Evolutionary conservation across 179 eudicot species (phyloP), one percentile per base, ranked within the genome.

Genomic region (Gypsophila paniculata): DNA sequence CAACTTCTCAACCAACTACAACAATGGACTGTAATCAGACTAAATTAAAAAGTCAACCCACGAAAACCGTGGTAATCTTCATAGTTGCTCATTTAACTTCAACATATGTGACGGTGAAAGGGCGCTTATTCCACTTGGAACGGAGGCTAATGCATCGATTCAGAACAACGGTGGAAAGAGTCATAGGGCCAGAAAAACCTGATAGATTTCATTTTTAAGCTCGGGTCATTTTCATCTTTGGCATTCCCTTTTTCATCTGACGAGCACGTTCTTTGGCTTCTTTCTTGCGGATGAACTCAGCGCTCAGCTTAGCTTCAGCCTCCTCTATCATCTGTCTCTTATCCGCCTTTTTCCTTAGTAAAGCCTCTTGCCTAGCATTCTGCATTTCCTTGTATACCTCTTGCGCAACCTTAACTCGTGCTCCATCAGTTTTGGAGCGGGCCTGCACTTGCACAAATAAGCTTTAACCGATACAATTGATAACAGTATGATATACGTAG

Each of bases 201-300:
- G 36, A 68, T n/a, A 23, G 61, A 58, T 48, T 58, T 46, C 29
- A 62, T 34, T 25, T 46, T 79, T 82, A 85, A 70, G 81, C 91
- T 52, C 90, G 86, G 52, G 85, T 82, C 91, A 91, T 91, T 86
- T 93, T 93, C 74, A 88, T 80, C 80, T 89, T 93, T 25, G 96
- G 96, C 89, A 79, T 79, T 23, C 81, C 85, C 85, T 89, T 93
- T 85, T 93, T 93, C 86, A 88, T 72, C 79, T 93, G 97, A 52
- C 97, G 96, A 69, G 88, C 86, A 52, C 86, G 93, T n/a, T 91
- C 98, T 76, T 85, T 93, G 14, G 90, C 88, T 79, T 93, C 97
- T 84, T 67, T 91, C 86, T 82, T 93, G 78, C 90, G 93, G 74
- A 91, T 85, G 55, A 86, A 83, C 76, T 89, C 98, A 0, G 88